These are phyloP conservation scores for Beauveria scarabaeidicola DNA, from an alignment of 2,329 filamentous ascomycete genomes.

Conservation along the genomic window DNA sequence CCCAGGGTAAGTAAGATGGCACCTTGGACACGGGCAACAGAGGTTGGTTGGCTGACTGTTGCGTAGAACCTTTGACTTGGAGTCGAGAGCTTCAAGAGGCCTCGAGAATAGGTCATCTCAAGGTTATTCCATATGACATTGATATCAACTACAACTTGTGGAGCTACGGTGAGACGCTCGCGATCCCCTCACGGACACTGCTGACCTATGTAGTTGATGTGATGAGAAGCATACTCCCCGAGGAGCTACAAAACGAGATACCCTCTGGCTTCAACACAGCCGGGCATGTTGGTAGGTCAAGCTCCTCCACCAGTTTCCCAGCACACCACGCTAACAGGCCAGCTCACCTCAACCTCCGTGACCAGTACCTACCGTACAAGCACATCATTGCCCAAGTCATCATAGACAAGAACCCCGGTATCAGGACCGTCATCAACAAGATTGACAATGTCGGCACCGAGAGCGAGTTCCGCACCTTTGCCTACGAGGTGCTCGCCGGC, in stretches of 20 bases:
- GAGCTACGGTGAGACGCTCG: slow-evolving; percentile 58
- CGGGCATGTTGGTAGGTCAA: slow-evolving; percentile 66
- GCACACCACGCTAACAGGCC: slow-evolving; percentile 11
- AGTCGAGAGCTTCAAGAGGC: slow-evolving; percentile 60
- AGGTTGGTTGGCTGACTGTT: not conserved
- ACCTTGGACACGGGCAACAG: not conserved
- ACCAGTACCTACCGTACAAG: slow-evolving; percentile 78
- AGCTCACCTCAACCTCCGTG: slow-evolving; percentile 86
- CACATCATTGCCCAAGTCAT: slow-evolving; percentile 76
- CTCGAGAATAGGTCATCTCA: slow-evolving; percentile 58
- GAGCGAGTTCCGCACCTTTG: slow-evolving; percentile 84
- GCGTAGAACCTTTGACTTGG: slow-evolving; percentile 58
- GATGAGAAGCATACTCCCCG: slow-evolving; percentile 70
- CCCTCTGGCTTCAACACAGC: slow-evolving; percentile 81
- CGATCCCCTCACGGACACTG: not conserved
- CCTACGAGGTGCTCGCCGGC: slow-evolving; percentile 82
- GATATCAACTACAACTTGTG: slow-evolving; percentile 77
- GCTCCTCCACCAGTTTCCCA: not conserved
- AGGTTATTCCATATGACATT: slow-evolving; percentile 66
- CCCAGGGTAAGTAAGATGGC: slow-evolving; percentile 31
- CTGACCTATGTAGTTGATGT: slow-evolving; percentile 57
- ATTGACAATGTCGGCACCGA: slow-evolving; percentile 77
- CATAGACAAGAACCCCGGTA: slow-evolving; percentile 75
- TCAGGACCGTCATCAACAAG: slow-evolving; percentile 94
- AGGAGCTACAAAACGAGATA: slow-evolving; percentile 70